Conservation (phyloP, 2,329 filamentous ascomycete genomes). For the Fusarium sp. region DNA sequence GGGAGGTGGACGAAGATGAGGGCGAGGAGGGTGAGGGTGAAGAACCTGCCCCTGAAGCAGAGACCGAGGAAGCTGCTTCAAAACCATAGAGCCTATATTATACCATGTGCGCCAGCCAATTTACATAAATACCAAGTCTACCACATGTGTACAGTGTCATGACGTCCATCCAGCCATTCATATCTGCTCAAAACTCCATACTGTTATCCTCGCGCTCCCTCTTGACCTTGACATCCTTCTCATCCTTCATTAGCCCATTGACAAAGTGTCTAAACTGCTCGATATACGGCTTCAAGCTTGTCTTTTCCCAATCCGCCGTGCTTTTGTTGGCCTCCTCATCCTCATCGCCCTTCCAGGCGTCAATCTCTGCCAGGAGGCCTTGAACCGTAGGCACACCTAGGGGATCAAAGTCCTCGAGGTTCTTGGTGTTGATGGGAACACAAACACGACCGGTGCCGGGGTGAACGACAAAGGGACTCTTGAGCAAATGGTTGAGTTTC, state of each 20-base stretch:
- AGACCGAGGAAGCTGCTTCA: constrained; percentile 4
- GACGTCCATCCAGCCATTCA: constrained; percentile 15
- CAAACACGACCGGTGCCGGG: constrained; percentile 94
- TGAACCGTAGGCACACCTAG: constrained; percentile 90
- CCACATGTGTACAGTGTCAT: constrained; percentile 35
- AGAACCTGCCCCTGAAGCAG: constrained; percentile 6
- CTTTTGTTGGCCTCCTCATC: constrained; percentile 54
- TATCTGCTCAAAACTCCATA: constrained; percentile 63
- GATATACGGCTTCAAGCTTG: constrained; percentile 90
- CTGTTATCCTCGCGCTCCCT: constrained; percentile 65
- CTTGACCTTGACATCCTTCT: constrained; percentile 67
- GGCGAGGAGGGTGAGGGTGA: constrained; percentile 46
- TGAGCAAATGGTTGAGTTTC: constrained; percentile 97
- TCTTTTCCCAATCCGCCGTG: constrained; percentile 95
- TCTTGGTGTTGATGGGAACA: constrained; percentile 86
- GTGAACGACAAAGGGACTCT: constrained; percentile 96
- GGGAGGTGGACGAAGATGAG: constrained; percentile 35
- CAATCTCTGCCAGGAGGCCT: constrained; percentile 84
- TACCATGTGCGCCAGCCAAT: constrained; percentile 36
- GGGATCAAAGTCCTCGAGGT: constrained; percentile 87
- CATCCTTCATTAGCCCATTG: constrained; percentile 80
- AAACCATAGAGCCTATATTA: constrained; percentile 32
- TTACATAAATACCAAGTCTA: constrained; percentile 32
- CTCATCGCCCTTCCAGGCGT: constrained; percentile 74
- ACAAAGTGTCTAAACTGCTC: constrained; percentile 91